Evolutionary conservation across 2,329 filamentous ascomycete genomes (phyloP), one percentile per base, ranked within the genome.

Genomic region (Daldinia sp.): DNA sequence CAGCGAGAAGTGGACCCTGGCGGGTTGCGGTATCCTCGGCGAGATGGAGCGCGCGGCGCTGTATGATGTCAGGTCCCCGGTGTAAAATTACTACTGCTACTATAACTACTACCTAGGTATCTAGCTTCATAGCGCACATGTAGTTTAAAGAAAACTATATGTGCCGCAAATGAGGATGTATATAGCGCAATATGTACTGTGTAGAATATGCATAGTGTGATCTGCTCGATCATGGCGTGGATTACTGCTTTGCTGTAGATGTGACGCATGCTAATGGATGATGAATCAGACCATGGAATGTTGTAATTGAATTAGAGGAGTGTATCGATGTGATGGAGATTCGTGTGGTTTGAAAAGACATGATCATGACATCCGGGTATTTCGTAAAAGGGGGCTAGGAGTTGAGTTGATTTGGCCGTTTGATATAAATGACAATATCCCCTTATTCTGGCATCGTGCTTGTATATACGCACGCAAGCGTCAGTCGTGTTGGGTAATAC

Each of bases 1-100:
- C 39, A 85, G 87, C 23, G 92, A 97, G 85, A 93, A 93, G 82
- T 97, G 94, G 94, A 90, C 89, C 55, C 78, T 98, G 73, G 89
- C 90, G 55, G 93, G 93, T 23, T 89, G 92, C 75, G 94, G 94
- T 15, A 87, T 95, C 58, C 85, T 97, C 51, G 94, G 93, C 6
- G 77, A 97, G 85, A 86, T 98, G 82, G 93, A 97, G 83, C 89
- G 90, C 75, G 87, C 88, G 4, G 77, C 84, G 46, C 75, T 89
- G 74, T 79, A 72, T 12, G 76, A 76, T 67, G 67, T 75, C 9
- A 68, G 75, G 26, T 58, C 62, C 7, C 9, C 70, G 9, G 44
- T 42, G 51, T 70, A 68, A 50, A 46, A 61, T 28, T 59, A 6
- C 33, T 35, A 18, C 42, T 23, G 15, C 23, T 37, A 37, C 33